Evolutionary conservation across 208 protist species (phyloP), one percentile per base, ranked within the genome.

Genomic region (Angomonas ambiguus): DNA sequence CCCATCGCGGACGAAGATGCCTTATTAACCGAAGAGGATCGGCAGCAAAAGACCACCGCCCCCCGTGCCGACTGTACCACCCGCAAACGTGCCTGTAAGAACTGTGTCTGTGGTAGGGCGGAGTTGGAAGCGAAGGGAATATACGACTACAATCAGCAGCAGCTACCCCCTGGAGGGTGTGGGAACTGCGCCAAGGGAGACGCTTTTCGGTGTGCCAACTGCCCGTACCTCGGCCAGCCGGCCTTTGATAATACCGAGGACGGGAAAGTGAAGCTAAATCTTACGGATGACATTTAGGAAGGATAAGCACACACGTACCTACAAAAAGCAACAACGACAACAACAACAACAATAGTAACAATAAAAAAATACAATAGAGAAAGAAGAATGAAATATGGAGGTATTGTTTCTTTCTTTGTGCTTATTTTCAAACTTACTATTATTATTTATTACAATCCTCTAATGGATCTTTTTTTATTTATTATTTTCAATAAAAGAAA

Each of bases 181-280:
- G 92, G 92, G 33, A 94, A 90, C 74, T 96, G 92, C 70, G 67
- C 87, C 2, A 83, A 85, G 59, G 92, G 92, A 0, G 92, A 96
- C 56, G 92, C 92, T 18, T 96, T 96, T 64, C 88, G 92, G 67
- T 96, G 92, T 57, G 92, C 92, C 28, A 76, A 69, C 41, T 96
- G 91, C 76, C 91, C 91, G 1, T 96, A 80, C 66, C 83, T 93
- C 11, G 91, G 91, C 6, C 68, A 83, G 76, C 91, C 91, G 1
- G 88, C 88, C n/a, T 96, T 85, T 22, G 79, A 92, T 55, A 87
- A 87, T 72, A 87, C 77, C 22, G 75, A 67, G 13, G 83, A 92
- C 33, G 91, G 87, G n/a, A 93, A 93, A 58, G 85, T 96, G 32
- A 93, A 89, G 67, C 72, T 93, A 45, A 85, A 85, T 71, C 77